Percentiles rank a stretch among this genome's conserved stretches.
These are phyloP conservation scores for Pythium dissimile DNA, from an alignment of 352 stramenopile species.

Conservation along the genomic window DNA sequence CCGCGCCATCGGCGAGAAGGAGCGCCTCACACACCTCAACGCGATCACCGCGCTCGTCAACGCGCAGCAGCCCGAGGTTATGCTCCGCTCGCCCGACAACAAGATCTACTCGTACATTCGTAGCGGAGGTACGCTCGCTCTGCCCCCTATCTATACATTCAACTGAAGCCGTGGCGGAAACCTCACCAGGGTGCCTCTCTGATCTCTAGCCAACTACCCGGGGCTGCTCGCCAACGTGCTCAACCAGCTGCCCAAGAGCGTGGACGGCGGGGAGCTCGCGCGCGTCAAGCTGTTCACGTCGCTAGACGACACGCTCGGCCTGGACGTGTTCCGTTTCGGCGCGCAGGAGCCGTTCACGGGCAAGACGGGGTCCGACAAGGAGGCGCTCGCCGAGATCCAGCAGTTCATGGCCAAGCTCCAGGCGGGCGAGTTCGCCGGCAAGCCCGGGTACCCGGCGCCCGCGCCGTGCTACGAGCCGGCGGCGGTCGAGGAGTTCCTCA, in stretches of 20 bases:
- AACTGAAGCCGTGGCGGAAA: conserved; percentile 20
- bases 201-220: conserved; percentile 50
- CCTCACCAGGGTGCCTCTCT: no score
- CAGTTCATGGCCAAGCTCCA: conserved; percentile 71
- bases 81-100: conserved; percentile 76
- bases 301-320: conserved; percentile 73
- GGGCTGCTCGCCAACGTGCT: conserved; percentile 70
- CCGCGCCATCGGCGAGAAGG: conserved; percentile 77
- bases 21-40: conserved; percentile 84
- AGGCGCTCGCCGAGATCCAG: conserved; percentile 53
- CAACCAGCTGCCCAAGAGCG: conserved; percentile 58
- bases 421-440: conserved; percentile 58
- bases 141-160: conserved; percentile 3
- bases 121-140: conserved; percentile 36
- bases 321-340: conserved; percentile 87
- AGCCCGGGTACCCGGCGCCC: conserved; percentile 49
- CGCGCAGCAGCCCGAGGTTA: conserved; percentile 73
- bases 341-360: conserved; percentile 71
- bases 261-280: conserved; percentile 59
- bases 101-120: conserved; percentile 83
- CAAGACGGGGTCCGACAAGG: conserved; percentile 54
- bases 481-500: conserved; percentile 63
- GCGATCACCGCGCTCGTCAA: conserved; percentile 80
- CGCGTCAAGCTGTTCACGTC: conserved; percentile 91
- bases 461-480: conserved; percentile 55